phyloP scores from a whole-genome alignment of 2,329 filamentous ascomycete species.

The Scedosporium minutisporum region DNA sequence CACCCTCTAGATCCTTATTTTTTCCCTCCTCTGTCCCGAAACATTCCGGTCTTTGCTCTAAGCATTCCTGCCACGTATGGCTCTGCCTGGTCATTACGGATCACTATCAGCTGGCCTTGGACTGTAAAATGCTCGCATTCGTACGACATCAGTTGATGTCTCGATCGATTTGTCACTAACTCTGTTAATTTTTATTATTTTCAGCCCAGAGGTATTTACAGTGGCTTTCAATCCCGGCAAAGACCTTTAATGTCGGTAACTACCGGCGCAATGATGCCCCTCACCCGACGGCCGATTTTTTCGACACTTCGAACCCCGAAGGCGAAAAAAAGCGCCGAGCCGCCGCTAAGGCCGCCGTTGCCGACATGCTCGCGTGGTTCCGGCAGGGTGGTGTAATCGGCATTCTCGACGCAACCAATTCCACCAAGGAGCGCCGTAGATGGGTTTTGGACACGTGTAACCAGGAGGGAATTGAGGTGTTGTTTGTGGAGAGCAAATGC shows the following conservation, averaged over 20 bases:
- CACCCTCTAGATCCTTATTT: neutral
- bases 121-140: neutral
- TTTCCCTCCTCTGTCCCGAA: neutral
- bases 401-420: conserved; percentile 95
- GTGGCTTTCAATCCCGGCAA: conserved; percentile 89
- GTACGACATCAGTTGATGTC: neutral
- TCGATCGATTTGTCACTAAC: neutral
- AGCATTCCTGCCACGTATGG: neutral
- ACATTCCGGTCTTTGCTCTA: conserved; percentile 1
- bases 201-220: conserved; percentile 84
- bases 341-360: conserved; percentile 83
- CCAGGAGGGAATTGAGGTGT: conserved; percentile 70
- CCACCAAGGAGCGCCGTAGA: conserved; percentile 75
- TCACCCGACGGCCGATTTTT: conserved; percentile 88
- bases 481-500: conserved; percentile 96
- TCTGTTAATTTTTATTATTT: neutral
- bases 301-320: conserved; percentile 81
- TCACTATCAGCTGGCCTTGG: no score
- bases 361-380: conserved; percentile 95
- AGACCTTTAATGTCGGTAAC: conserved; percentile 95
- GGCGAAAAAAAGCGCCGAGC: conserved; percentile 81
- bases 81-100: neutral
- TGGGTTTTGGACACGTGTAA: conserved; percentile 83
- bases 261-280: conserved; percentile 87
- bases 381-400: conserved; percentile 70